phyloP scores from a whole-genome alignment of 139 green algal genomes.

The Ettlia oleoabundans region DNA sequence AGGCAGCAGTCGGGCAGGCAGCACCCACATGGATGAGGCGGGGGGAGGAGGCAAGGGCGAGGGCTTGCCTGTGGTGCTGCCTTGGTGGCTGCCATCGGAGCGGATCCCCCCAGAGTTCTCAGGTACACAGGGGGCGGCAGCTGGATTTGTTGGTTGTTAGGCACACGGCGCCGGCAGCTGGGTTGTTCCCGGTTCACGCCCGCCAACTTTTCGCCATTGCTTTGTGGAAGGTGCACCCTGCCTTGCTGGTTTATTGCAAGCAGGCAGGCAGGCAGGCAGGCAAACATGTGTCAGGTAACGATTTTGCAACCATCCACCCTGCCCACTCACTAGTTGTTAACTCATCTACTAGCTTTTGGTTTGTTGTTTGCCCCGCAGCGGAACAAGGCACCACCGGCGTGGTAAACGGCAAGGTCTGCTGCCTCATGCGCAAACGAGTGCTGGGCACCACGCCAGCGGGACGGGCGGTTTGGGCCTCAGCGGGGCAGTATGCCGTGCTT shows the following conservation, averaged over 20 bases:
- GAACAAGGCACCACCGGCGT: neutral
- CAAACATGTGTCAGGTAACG: too few relatives aligned
- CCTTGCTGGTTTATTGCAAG: too few relatives aligned
- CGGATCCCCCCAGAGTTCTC: neutral
- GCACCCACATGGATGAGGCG: neutral
- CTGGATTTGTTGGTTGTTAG: too few relatives aligned
- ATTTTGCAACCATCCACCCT: too few relatives aligned
- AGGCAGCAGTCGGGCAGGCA: neutral
- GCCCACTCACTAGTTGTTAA: neutral
- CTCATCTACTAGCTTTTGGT: neutral
- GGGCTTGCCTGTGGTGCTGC: neutral
- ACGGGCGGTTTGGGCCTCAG: neutral
- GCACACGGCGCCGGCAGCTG: too few relatives aligned
- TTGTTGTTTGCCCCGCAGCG: neutral
- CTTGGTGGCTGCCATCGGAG: constrained; percentile 16
- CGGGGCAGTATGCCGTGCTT: neutral
- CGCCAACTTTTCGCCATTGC: too few relatives aligned
- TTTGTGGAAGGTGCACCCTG: too few relatives aligned
- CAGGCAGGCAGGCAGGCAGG: too few relatives aligned
- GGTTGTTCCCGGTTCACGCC: too few relatives aligned
- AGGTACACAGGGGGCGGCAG: too few relatives aligned
- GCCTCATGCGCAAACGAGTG: neutral
- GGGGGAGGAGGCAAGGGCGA: neutral
- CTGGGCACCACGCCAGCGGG: neutral
- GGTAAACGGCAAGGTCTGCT: neutral